Base-by-base conservation (phyloP, 2,329 filamentous ascomycete species). In the Exophiala bonariae region DNA sequence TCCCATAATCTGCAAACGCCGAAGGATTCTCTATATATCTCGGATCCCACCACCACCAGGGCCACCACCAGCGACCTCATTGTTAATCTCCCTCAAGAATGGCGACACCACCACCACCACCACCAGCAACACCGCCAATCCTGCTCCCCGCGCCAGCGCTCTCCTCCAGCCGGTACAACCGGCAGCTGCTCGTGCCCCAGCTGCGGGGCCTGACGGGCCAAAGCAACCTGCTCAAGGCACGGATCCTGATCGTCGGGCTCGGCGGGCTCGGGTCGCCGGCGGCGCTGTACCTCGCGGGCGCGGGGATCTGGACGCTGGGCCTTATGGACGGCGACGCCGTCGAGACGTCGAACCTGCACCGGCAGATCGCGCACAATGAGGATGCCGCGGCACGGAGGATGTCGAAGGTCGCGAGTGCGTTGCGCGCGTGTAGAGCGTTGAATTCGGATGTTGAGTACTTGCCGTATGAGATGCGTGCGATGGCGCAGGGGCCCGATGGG, bases 211-310 rank as follows among this genome's bases (percentile, higher is more conserved):
- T 59, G 3, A 23, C 34, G 3, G 58, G 58, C 17, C 58, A 61
- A 49, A 20, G 44, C 22, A 35, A 30, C 18, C 49, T 61, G 9
- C 41, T 52, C 10, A 8, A 37, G 4, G 47, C 57, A 13, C 44
- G 46, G 26, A 46, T 96, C 4, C 77, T 97, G 6, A 76, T 99
- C 37, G 79, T 99, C 18, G 93, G 93, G 9, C 85, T 88, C 2
- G 93, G 93, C 4, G 93, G 93, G 0, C 73, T 99, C 10, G 93
- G 93, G 9, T 97, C 89, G 64, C 93, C 93, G 9, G 90, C 93
- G 10, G 88, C 91, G 1, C 80, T 87, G n/a, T 99, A 99, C 63
- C 80, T 99, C 1, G 89, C 90, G 8, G 92, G 89, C 17, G 87
- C 93, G 1, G 93, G 93, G 1, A 79, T 96, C 1, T 90, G 91